Evolutionary conservation across 495 filamentous ascomycete species (phyloP).

Genomic region (Pseudevernia furfuracea): DNA sequence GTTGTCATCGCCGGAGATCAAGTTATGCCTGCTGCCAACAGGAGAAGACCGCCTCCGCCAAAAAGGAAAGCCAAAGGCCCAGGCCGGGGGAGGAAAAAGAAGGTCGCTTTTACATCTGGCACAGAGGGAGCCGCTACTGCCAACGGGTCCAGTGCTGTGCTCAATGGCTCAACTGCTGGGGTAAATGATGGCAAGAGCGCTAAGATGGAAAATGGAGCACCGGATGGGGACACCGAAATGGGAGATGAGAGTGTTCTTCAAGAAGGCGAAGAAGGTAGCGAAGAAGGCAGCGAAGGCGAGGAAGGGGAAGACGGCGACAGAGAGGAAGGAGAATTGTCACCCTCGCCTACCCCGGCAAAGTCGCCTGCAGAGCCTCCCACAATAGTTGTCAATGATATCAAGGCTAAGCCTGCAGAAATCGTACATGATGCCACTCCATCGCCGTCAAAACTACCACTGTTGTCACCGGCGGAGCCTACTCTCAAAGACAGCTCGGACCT

Average conservation of each 20-base stretch:
- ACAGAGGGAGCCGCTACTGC: slow-evolving; percentile 30
- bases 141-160: slow-evolving; percentile 25
- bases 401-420: not conserved
- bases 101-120: slow-evolving; percentile 44
- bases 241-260: slow-evolving; percentile 38
- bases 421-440: not conserved
- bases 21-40: slow-evolving; percentile 40
- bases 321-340: slow-evolving; percentile 27
- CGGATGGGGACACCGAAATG: slow-evolving; percentile 31
- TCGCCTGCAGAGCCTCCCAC: slow-evolving; percentile 6
- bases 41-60: slow-evolving; percentile 62
- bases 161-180: slow-evolving; percentile 30
- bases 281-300: slow-evolving; percentile 51
- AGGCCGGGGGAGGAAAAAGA: slow-evolving; percentile 62
- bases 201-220: slow-evolving; percentile 25
- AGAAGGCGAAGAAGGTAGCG: slow-evolving; percentile 47
- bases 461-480: not conserved
- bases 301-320: slow-evolving; percentile 39
- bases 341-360: slow-evolving; percentile 20
- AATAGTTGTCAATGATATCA: slow-evolving; percentile 3
- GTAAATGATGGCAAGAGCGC: slow-evolving; percentile 34
- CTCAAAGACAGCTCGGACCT: not conserved
- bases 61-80: slow-evolving; percentile 66
- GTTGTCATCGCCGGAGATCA: slow-evolving; percentile 51
- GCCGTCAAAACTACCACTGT: not conserved